These are phyloP conservation scores for Hyaloperonospora brassicae DNA, from an alignment of 352 stramenopile species.

Conservation along the genomic window DNA sequence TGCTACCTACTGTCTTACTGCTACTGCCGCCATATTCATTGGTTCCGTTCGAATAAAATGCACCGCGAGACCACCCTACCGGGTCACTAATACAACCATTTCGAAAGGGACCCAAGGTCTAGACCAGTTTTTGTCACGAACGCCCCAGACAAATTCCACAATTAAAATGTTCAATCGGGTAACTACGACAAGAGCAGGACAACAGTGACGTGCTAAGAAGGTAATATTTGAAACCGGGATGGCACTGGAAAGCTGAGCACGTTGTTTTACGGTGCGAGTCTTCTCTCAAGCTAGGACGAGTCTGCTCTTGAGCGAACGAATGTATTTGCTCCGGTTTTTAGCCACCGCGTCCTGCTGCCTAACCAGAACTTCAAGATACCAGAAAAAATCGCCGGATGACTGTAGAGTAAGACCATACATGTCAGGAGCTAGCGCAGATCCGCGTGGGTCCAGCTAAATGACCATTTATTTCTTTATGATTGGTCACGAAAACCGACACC, in stretches of 20 bases:
- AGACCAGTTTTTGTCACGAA: neutral
- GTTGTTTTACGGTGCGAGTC: neutral
- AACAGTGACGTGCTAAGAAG: neutral
- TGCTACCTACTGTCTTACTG: neutral
- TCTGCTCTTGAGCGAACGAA: too few species aligned
- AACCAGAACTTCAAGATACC: too few species aligned
- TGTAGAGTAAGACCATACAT: too few species aligned
- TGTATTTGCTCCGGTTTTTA: too few species aligned
- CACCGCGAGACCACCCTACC: neutral
- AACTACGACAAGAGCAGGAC: neutral
- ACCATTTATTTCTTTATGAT: too few species aligned
- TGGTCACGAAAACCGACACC: too few species aligned
- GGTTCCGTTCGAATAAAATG: neutral
- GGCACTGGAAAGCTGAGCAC: neutral
- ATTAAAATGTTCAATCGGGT: neutral
- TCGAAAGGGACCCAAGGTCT: neutral
- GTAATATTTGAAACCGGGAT: neutral
- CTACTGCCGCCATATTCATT: neutral
- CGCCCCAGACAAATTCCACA: neutral
- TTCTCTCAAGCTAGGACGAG: neutral
- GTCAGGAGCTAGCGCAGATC: too few species aligned
- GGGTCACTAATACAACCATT: neutral
- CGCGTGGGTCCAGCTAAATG: too few species aligned
- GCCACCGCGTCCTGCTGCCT: too few species aligned
- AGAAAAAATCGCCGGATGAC: too few species aligned